Base-by-base conservation (phyloP, 441 rosid genomes). In the Adansonia grandidieri region DNA sequence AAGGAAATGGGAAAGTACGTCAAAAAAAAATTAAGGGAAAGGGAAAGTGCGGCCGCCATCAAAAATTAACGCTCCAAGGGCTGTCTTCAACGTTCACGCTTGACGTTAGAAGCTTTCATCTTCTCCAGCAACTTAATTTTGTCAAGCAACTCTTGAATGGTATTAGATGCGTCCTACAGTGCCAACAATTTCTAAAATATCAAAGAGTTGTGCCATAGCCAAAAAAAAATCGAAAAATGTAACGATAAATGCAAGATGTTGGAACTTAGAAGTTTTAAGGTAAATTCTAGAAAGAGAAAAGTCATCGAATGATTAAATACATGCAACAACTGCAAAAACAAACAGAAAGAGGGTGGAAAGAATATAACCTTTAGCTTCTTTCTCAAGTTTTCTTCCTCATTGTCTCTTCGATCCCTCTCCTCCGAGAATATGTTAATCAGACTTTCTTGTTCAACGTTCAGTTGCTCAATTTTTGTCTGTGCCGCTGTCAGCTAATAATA, bases 401-500 rank as follows among this genome's bases (percentile, higher is more conserved):
- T 77, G 69, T 94, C 92, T 15, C 97, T 83, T 7, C 89, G 86
- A 56, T 86, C 89, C 81, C 95, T 88, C 74, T 94, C 98, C 89
- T 94, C 96, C 0, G 92, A 75, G 82, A 94, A 89, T 22, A 94
- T 85, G 13, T 85, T 83, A 63, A 94, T 84, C 28, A 96, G 83
- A 79, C 89, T 87, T 65, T 86, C 92, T 78, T 91, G 98, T 78
- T 93, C 98, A 76, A 81, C 85, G 79, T 85, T 82, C 87, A 85
- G 47, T 69, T 87, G 91, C 48, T 87, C 96, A 24, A 90, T 73
- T 78, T 89, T 89, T 4, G 78, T 45, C 40, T 78, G 82, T 40
- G 89, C 82, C 71, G 65, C 86, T 74, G 84, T 71, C 45, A 95
- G 82, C 98, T 95, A 82, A 60, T 47, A 42, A 6, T 58, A 74